These are phyloP conservation scores for Rhizomucor pusillus DNA, from an alignment of 371 early-diverging fungal species.

Conservation along the genomic window DNA sequence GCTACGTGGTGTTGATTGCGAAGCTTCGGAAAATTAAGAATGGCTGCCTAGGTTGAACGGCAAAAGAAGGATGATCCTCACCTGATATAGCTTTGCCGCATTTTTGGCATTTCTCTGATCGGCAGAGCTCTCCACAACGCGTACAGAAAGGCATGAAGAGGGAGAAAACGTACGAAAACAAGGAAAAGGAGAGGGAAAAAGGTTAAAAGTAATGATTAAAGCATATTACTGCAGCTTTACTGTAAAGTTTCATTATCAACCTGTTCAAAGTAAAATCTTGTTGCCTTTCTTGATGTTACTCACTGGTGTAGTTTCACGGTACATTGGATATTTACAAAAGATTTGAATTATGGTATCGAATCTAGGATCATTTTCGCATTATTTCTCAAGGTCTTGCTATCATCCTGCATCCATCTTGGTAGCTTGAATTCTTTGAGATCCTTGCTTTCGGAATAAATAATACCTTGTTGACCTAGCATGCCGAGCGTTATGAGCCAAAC, in stretches of 20 bases:
- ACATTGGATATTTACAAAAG: not conserved
- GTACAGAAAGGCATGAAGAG: slow-evolving; percentile 31
- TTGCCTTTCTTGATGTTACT: not conserved
- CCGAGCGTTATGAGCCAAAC: slow-evolving; percentile 36
- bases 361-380: not conserved
- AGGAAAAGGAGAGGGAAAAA: not conserved
- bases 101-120: slow-evolving; percentile 24
- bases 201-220: not conserved
- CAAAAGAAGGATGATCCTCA: slow-evolving; percentile 3
- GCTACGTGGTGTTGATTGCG: not conserved
- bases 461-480: slow-evolving; percentile 12
- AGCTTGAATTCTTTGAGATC: slow-evolving; percentile 17
- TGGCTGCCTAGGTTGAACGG: not conserved
- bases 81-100: slow-evolving; percentile 25
- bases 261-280: slow-evolving; percentile 16
- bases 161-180: not conserved
- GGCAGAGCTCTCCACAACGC: slow-evolving; percentile 36
- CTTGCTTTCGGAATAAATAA: not conserved
- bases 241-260: not conserved
- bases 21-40: not conserved
- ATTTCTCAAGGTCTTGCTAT: slow-evolving; percentile 2
- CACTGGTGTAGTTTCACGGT: too few relatives aligned
- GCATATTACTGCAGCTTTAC: not conserved
- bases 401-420: slow-evolving; percentile 25
- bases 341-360: not conserved